These are phyloP conservation scores for Parasarocladium wereldwijsianum DNA, from an alignment of 2,329 filamentous ascomycete genomes.

Conservation along the genomic window DNA sequence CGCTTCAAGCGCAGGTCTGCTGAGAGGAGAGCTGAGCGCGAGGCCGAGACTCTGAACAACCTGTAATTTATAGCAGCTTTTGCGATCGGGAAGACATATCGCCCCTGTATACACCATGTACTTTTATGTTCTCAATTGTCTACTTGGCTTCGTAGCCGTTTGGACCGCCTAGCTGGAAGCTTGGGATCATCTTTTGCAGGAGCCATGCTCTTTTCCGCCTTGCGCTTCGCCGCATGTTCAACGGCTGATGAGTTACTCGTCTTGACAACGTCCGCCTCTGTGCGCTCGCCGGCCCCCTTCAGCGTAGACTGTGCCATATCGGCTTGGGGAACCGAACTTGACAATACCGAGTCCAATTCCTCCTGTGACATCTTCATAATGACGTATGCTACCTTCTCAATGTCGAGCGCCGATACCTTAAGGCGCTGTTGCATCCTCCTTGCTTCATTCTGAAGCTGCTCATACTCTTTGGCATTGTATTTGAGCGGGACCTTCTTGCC, in stretches of 20 bases:
- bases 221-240: background rate
- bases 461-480: slow-evolving; percentile 58
- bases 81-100: background rate
- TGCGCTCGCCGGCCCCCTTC: no score
- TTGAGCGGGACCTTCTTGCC: slow-evolving; percentile 40
- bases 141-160: no score
- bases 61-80: slow-evolving; percentile 11
- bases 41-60: slow-evolving; percentile 21
- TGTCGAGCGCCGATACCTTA: slow-evolving; percentile 40
- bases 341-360: no score
- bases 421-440: slow-evolving; percentile 31
- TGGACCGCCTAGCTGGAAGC: background rate
- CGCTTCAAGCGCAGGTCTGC: slow-evolving; percentile 72
- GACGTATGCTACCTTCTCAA: slow-evolving; percentile 60
- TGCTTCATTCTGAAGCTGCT: slow-evolving; percentile 31
- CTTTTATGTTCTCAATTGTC: no score
- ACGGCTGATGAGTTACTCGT: no score
- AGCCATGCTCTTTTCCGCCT: background rate
- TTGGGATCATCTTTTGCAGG: no score
- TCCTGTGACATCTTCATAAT: slow-evolving; percentile 42
- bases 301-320: no score
- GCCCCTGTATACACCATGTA: slow-evolving; percentile 8
- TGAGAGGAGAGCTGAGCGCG: slow-evolving; percentile 57
- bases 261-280: no score
- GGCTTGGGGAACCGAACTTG: no score